A percentile compares a stretch with the other conserved stretches of the same genome.
phyloP scores from a whole-genome alignment of 2,329 filamentous ascomycete genomes.

The Aspergillus brunneoviolaceus region DNA sequence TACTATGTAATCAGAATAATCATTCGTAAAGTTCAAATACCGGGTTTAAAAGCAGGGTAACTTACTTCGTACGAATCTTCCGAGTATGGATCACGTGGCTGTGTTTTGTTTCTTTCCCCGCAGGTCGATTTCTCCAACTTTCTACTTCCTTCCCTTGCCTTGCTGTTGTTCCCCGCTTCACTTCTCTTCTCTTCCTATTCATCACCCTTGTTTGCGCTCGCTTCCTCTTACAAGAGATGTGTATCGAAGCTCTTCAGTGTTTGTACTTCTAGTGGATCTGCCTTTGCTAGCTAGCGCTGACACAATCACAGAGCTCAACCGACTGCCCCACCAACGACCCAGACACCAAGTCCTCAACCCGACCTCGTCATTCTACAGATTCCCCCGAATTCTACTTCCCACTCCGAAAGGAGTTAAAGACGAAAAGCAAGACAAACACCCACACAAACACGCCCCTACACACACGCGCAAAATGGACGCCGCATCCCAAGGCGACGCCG shows the following conservation, averaged over 20 bases:
- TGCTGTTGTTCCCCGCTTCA: neutral
- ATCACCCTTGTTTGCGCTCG: no score
- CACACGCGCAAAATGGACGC: slow-evolving; percentile 47
- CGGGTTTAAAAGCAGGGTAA: no score
- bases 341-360: no score
- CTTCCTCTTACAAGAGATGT: no score
- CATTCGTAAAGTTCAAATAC: no score
- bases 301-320: neutral
- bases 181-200: neutral
- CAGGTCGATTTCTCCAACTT: neutral
- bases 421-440: neutral
- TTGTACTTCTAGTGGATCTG: neutral
- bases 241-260: no score
- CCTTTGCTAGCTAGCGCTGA: neutral
- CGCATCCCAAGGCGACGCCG: slow-evolving; percentile 57
- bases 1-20: neutral
- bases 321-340: no score
- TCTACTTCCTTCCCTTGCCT: neutral
- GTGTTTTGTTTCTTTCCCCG: neutral
- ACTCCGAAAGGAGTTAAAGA: no score
- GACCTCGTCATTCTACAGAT: no score
- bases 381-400: no score
- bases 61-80: no score
- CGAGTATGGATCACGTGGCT: neutral
- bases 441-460: neutral